Conservation (phyloP, 192 early-diverging fungal genomes). For the Mortierella hygrophila region DNA sequence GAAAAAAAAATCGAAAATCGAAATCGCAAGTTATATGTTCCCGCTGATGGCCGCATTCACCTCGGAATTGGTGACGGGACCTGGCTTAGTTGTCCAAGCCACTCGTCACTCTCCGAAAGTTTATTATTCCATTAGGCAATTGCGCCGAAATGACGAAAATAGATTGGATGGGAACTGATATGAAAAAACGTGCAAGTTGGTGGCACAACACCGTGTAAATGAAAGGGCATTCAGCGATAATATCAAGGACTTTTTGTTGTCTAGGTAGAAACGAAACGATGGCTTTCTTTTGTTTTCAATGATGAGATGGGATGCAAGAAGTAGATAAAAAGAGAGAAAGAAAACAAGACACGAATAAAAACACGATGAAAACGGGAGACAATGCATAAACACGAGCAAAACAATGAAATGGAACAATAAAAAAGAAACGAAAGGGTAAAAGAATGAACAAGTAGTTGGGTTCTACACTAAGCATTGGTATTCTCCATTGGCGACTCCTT, state of each 20-base stretch:
- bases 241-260: neutral
- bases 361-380: neutral
- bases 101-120: conserved; percentile 8
- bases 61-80: conserved; percentile 1
- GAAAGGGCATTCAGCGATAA: neutral
- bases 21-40: neutral
- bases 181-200: neutral
- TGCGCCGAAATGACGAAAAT: conserved; percentile 1
- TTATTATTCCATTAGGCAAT: neutral
- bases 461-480: neutral
- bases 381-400: neutral
- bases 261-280: neutral
- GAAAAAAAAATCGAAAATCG: neutral
- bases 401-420: neutral
- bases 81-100: neutral
- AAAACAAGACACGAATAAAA: conserved; percentile 15
- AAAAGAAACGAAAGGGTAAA: too few relatives aligned
- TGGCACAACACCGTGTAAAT: neutral
- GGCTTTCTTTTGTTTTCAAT: conserved; percentile 7
- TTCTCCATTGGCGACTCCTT: conserved; percentile 14
- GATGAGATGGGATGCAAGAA: conserved; percentile 2
- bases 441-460: too few relatives aligned
- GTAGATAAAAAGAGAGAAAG: neutral
- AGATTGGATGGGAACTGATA: neutral
- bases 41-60: neutral